phyloP scores from a whole-genome alignment of 2,329 filamentous ascomycete species.

The Fusarium verrucosum region DNA sequence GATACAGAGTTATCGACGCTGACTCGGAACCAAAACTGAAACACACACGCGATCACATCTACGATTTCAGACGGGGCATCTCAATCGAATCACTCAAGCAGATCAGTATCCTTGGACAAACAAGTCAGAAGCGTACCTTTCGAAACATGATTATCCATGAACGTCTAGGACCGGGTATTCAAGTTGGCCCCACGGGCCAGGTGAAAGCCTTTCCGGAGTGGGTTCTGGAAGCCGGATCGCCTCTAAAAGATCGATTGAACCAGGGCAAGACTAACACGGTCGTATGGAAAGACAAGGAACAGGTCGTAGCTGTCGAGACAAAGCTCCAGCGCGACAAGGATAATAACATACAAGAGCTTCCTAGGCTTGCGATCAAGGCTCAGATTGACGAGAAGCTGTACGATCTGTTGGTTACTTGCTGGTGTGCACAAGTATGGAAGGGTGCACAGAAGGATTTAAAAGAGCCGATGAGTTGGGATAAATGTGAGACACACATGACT shows the following conservation, averaged over 20 bases:
- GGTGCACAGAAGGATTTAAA: constrained; percentile 38
- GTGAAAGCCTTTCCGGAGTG: background rate
- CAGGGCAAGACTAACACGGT: constrained; percentile 35
- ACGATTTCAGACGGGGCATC: constrained; percentile 40
- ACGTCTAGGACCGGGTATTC: constrained; percentile 31
- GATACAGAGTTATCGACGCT: constrained; percentile 33
- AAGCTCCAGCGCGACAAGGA: constrained; percentile 33
- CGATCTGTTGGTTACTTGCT: constrained; percentile 45
- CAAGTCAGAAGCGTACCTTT: constrained; percentile 34
- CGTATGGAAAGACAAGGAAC: constrained; percentile 40
- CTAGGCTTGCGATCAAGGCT: constrained; percentile 38
- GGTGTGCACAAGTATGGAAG: constrained; percentile 45
- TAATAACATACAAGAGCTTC: constrained; percentile 22
- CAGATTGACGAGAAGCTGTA: constrained; percentile 39
- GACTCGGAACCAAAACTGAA: constrained; percentile 25
- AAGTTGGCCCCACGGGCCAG: constrained; percentile 6
- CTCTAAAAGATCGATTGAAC: constrained; percentile 34
- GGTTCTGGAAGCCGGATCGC: constrained; percentile 35
- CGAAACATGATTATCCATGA: constrained; percentile 31
- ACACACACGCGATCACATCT: constrained; percentile 44
- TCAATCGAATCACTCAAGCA: background rate
- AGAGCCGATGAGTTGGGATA: constrained; percentile 40
- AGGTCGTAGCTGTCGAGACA: constrained; percentile 42
- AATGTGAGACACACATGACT: constrained; percentile 28
- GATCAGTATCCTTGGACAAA: constrained; percentile 30